Base-by-base conservation (phyloP, 139 green algal genomes). In the Chlorella sp. region DNA sequence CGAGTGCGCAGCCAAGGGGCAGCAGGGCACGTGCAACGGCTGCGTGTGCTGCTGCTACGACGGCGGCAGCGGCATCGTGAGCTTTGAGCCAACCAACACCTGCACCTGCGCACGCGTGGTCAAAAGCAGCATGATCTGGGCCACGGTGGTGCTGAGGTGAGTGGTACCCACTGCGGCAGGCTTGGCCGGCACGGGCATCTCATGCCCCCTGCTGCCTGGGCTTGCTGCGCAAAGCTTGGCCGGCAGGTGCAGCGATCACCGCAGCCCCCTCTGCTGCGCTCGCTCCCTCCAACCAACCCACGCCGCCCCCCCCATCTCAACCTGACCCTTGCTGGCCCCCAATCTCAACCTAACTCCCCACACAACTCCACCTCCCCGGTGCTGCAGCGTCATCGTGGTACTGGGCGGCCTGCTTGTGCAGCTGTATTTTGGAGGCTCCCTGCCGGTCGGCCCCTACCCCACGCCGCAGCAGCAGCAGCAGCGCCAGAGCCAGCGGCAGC, bases 1-100 rank as follows among this genome's bases (percentile, higher is more conserved):
- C 51, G 51, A 60, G 51, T 60, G 51, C 51, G 51, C 51, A 60
- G 51, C 51, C 51, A 60, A 60, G 51, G 51, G 51, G 51, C 51
- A 60, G 51, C 51, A 60, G 51, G 51, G 51, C 51, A 60, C 43
- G 28, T 60, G 36, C 73, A 28, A 30, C 43, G 43, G 26, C 30
- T 48, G 75, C 75, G 51, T 69, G 75, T 83, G 77, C 77, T 83
- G 77, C 77, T 83, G 77, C 41, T 83, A 43, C 24, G 58, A 48
- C 26, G 77, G 77, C 77, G 77, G 77, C 24, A 64, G 38, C 3
- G 77, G 77, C 41, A 83, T 83, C 8, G 77, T 83, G 8, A 73
- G 38, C 3, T 83, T 74, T 24, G 7, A 58, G 3, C 77, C 77
- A 1, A 73, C 40, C 28, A 64, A 83, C 58, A 73, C 77, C 30